Conservation (phyloP, 176 grass and related monocot genomes). For the Miscanthus lutarioriparius region DNA sequence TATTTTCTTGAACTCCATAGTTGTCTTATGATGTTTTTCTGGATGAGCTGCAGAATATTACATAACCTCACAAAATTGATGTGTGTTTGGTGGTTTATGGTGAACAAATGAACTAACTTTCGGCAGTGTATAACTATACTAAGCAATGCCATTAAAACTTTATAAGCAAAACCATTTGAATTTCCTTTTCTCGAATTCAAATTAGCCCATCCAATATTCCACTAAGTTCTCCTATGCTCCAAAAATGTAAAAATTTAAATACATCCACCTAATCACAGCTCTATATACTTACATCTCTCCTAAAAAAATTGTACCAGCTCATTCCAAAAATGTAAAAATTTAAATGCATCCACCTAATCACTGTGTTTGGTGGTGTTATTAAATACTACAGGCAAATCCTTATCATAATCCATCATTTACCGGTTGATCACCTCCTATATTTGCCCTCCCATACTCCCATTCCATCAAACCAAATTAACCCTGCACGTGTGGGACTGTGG, state of each 20-base stretch:
- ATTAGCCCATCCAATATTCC: background rate
- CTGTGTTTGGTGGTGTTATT: no score
- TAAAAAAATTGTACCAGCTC: background rate
- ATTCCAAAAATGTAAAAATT: no score
- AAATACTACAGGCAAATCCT: background rate
- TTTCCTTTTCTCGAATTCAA: background rate
- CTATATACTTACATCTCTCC: background rate
- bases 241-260: background rate
- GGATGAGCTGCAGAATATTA: background rate
- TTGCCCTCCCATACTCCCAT: background rate
- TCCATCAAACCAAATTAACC: background rate
- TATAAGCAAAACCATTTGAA: background rate
- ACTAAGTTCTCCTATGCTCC: background rate
- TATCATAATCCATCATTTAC: background rate
- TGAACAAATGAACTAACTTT: background rate
- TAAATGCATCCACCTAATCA: no score
- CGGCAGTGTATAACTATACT: background rate
- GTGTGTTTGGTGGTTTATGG: background rate
- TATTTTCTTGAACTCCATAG: background rate
- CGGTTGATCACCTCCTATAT: conserved; percentile 30
- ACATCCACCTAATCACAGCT: background rate
- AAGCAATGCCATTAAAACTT: background rate
- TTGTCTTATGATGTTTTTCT: background rate
- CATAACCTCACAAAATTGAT: background rate
- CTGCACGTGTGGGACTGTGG: conserved; percentile 18